A percentile compares a stretch with the other conserved stretches of the same genome.
Evolutionary conservation across 371 early-diverging fungal genomes (phyloP).

Genomic region (Syncephalastrum monosporum): DNA sequence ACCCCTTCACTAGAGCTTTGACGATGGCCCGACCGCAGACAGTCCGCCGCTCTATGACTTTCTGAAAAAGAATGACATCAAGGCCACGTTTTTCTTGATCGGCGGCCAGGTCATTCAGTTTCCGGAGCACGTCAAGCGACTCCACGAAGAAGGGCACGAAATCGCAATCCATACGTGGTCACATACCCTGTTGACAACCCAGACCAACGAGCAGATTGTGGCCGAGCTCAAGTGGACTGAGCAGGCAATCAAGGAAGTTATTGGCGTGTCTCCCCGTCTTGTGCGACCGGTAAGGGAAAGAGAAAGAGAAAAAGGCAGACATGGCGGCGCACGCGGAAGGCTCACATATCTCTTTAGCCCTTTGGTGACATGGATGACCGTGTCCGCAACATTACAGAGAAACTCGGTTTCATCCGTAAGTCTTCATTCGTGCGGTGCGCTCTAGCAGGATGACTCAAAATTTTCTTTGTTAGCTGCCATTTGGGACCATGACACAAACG

Average conservation of each 20-base stretch:
- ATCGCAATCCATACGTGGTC: slow-evolving; percentile 60
- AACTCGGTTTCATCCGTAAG: slow-evolving; percentile 41
- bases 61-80: slow-evolving; percentile 27
- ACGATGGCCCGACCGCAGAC: slow-evolving; percentile 40
- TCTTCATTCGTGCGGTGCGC: too few species aligned
- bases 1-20: slow-evolving; percentile 8
- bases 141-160: slow-evolving; percentile 46
- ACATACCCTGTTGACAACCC: slow-evolving; percentile 52
- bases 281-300: slow-evolving; percentile 22
- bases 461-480: slow-evolving; percentile 8
- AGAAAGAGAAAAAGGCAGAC: too few species aligned
- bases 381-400: slow-evolving; percentile 46
- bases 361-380: slow-evolving; percentile 59
- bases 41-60: slow-evolving; percentile 39
- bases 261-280: slow-evolving; percentile 35
- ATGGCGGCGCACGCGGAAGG: background rate
- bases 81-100: slow-evolving; percentile 57
- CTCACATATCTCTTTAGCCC: slow-evolving; percentile 30
- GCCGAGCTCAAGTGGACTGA: slow-evolving; percentile 66
- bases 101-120: slow-evolving; percentile 49
- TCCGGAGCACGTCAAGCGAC: slow-evolving; percentile 39
- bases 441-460: background rate
- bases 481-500: slow-evolving; percentile 23
- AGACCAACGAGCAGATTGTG: slow-evolving; percentile 55
- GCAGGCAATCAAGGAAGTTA: slow-evolving; percentile 53